phyloP scores from a whole-genome alignment of 2,329 filamentous ascomycete species.

The Diaporthe aspalathi region DNA sequence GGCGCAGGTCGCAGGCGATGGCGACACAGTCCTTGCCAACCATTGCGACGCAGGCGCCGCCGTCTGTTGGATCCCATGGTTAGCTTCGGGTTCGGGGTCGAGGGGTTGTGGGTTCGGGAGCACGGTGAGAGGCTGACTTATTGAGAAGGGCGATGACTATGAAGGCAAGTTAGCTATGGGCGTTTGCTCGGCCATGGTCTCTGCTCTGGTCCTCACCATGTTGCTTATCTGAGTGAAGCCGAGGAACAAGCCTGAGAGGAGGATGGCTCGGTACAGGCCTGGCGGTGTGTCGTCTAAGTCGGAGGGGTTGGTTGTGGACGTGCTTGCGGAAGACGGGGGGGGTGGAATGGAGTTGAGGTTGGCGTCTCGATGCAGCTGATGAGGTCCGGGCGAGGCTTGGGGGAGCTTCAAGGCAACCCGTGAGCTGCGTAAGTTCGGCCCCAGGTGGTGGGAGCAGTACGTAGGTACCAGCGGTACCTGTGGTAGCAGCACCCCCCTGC shows the following conservation, averaged over 20 bases:
- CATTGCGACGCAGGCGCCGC: constrained; percentile 98
- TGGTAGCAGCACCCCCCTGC: constrained; percentile 11
- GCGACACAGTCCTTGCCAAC: constrained; percentile 99
- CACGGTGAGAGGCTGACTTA: constrained; percentile 73
- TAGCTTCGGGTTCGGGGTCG: constrained; percentile 35
- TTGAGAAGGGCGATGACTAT: constrained; percentile 91
- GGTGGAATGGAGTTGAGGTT: constrained; percentile 29
- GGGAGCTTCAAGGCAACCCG: constrained; percentile 23
- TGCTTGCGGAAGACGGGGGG: constrained; percentile 13
- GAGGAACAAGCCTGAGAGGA: neutral
- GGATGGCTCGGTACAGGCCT: neutral
- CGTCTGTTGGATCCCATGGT: constrained; percentile 62
- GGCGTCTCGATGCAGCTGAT: constrained; percentile 33
- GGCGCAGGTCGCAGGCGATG: constrained; percentile 98
- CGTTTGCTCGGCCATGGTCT: constrained; percentile 24
- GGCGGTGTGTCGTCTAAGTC: neutral
- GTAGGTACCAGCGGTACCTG: constrained; percentile 12
- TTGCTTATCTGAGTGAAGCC: constrained; percentile 37
- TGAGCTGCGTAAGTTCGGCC: constrained; percentile 24
- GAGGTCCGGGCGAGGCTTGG: constrained; percentile 38
- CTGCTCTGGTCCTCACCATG: constrained; percentile 47
- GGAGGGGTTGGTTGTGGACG: constrained; percentile 11
- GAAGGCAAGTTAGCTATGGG: constrained; percentile 48
- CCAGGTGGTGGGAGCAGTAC: constrained; percentile 10
- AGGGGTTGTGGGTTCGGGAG: constrained; percentile 35